Evolutionary conservation across 2,329 filamentous ascomycete species (phyloP).

Genomic region (Aspergillus sp.): DNA sequence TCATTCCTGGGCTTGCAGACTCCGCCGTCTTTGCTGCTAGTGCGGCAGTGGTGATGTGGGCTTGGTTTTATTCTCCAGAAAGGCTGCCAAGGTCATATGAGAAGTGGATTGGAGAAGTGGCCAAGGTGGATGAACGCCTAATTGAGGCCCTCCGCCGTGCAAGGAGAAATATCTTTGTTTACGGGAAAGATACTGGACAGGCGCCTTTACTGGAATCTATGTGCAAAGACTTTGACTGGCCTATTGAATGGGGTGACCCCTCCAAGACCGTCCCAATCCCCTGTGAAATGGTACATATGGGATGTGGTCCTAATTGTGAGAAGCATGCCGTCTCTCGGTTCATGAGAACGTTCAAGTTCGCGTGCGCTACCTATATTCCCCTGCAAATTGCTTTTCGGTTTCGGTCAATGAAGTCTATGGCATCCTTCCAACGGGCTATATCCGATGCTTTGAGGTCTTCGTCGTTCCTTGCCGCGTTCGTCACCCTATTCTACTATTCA

Average conservation of each 20-base stretch:
- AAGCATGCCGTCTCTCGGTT: conserved; percentile 70
- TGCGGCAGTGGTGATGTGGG: conserved; percentile 79
- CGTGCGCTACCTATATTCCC: conserved; percentile 74
- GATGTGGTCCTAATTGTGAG: conserved; percentile 69
- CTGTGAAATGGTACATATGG: conserved; percentile 83
- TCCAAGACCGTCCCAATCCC: conserved; percentile 68
- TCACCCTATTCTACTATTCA: conserved; percentile 79
- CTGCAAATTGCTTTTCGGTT: conserved; percentile 68
- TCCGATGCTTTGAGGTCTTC: conserved; percentile 68
- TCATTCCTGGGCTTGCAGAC: conserved; percentile 55
- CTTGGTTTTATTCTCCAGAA: conserved; percentile 76
- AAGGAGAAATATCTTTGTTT: conserved; percentile 63
- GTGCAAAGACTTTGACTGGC: conserved; percentile 70
- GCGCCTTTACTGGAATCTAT: conserved; percentile 67
- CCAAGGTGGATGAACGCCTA: conserved; percentile 71
- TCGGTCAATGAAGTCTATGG: conserved; percentile 46
- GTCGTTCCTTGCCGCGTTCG: conserved; percentile 74
- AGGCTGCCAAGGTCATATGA: conserved; percentile 72
- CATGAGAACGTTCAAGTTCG: conserved; percentile 67
- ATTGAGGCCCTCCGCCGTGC: conserved; percentile 71
- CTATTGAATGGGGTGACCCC: conserved; percentile 72
- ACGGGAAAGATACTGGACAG: conserved; percentile 72
- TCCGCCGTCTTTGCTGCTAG: conserved; percentile 70
- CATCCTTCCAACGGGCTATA: conserved; percentile 52
- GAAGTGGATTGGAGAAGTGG: conserved; percentile 77